Evolutionary conservation across 257 asterid species (phyloP), one percentile per base, ranked within the genome.

Genomic region (Solanum pinnatisectum): DNA sequence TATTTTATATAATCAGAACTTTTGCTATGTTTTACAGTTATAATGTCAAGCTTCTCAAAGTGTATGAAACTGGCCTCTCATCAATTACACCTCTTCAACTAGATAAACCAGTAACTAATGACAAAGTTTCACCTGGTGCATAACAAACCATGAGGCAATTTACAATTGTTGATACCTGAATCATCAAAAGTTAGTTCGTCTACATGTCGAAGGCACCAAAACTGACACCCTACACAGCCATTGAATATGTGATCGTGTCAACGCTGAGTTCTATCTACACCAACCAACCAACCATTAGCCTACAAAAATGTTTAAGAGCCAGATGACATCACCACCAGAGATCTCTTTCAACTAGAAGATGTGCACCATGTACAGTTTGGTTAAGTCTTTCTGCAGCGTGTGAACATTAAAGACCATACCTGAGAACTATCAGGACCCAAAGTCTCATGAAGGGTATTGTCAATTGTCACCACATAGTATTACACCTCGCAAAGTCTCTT

Each of bases 401-500:
- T 27, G 27, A 46, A 37, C 68, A 81, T 30, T 46, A 81, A 44
- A 27, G 16, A 20, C 27, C n/a, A 16, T 42, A 81, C 10, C 68
- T 81, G 68, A 81, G 30, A 81, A 49, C 42, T 49, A 82, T 18
- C 44, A 82, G 86, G 40, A 82, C 44, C 68, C 63, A 0, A 10
- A 30, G 42, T 82, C 70, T 82, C 44, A 20, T 32, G 44, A 82
- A 82, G 7, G 20, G 30, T 30, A 4, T 82, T 16, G 85, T 9
- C 22, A 46, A 8, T 30, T 82, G 70, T 82, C 70, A 49, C 86
- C 27, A 16, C 27, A 10, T 46, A 49, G 44, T n/a, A 84, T 67
- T 37, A 84, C 74, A n/a, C 86, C 83, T 65, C 59, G 30, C 79
- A 20, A 77, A 70, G 89, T 78, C 65, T 84, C 83, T 86, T 87